Evolutionary conservation across 805 yeast genomes (phyloP).

Genomic region (Pichia cabralensis): DNA sequence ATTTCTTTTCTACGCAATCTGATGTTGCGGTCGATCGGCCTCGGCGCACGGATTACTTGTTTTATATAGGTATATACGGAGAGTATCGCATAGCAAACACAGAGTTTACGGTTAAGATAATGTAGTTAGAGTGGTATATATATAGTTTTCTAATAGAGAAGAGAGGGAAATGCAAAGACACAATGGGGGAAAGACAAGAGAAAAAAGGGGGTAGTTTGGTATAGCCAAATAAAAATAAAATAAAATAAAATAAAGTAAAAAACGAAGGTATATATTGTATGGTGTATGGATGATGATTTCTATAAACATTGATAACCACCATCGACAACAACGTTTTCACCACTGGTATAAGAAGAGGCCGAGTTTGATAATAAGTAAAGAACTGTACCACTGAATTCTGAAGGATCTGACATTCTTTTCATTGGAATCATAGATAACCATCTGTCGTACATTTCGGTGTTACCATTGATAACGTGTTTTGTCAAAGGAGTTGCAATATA

Average conservation of each 20-base stretch:
- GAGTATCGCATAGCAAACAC: no score
- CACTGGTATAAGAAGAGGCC: conserved; percentile 75
- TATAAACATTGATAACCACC: conserved; percentile 86
- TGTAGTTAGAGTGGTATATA: no score
- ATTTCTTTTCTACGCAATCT: no score
- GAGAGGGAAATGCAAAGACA: no score
- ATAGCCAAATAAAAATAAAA: not conserved
- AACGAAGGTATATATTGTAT: not conserved
- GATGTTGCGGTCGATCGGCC: no score
- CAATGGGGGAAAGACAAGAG: not conserved
- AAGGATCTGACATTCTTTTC: conserved; percentile 79
- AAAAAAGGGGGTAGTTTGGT: not conserved
- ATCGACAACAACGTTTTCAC: conserved; percentile 73
- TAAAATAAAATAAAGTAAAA: not conserved
- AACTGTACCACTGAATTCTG: conserved; percentile 70
- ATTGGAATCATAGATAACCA: conserved; percentile 70
- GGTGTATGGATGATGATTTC: conserved; percentile 6
- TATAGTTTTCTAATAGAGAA: no score
- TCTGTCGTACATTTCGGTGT: conserved; percentile 48
- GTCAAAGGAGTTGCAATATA: conserved; percentile 75
- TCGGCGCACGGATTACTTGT: no score
- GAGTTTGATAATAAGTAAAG: conserved; percentile 61
- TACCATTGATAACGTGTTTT: conserved; percentile 54
- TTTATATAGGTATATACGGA: no score
- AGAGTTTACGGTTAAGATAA: no score